Base-by-base conservation (phyloP, 768 basidiomycete species). In the Russula virescens region DNA sequence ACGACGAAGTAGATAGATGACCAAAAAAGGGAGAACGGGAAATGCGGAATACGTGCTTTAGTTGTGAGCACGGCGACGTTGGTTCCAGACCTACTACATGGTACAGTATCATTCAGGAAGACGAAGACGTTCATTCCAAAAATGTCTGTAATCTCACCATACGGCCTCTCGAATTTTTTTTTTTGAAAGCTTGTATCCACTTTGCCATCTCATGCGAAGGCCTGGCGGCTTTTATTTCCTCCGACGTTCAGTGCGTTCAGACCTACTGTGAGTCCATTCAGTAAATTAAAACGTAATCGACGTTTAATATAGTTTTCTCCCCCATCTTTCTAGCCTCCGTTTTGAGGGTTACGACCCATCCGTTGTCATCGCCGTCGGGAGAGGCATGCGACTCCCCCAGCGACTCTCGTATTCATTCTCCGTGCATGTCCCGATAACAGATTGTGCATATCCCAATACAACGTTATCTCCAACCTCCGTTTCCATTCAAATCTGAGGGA, bases 331-430 rank as follows among this genome's bases (percentile, higher is more conserved):
- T 10, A 10, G 34, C 34, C 34, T 10, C 34, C 46, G 10, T 21
- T 28, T 49, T 53, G 58, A 77, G 78, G 21, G 73, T 74, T 7
- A 62, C 68, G 10, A 69, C 77, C 54, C 75, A 78, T 64, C 65
- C 77, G 19, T 67, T 75, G 45, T 70, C 73, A n/a, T 68, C 71
- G n/a, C 76, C 75, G 61, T 74, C 42, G 42, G 42, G 42, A 8
- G 31, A 4, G 31, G 3, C 31, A 31, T 31, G 8, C 31, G 31
- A 8, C 5, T 31, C 8, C 8, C 31, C 31, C 31, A 31, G 31
- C 31, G 31, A 43, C 18, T 43, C 42, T 16, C 38, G 13, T 38
- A 38, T 38, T 38, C 38, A 11, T 11, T 38, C 38, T 38, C 38
- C 38, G 38, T 38, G 38, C 38, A 14, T 38, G 38, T 2, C 8